Conservation (phyloP, 169 alveolate genomes). For the Sarcocystis neurona region DNA sequence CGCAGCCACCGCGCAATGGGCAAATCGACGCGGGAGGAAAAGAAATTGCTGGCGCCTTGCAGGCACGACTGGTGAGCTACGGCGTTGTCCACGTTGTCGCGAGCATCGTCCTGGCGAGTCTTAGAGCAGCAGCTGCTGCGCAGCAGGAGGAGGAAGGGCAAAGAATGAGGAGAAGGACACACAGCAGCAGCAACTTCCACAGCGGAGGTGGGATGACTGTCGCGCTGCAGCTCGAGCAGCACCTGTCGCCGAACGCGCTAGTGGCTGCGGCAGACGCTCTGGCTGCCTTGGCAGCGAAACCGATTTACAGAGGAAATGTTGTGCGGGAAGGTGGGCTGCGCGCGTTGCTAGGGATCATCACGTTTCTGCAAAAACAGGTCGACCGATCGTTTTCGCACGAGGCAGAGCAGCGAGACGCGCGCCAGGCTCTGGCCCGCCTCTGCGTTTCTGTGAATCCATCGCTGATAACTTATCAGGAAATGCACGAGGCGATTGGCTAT, state of each 20-base stretch:
- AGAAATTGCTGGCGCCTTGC: neutral
- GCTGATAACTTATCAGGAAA: constrained; percentile 30
- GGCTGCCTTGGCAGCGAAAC: constrained; percentile 2
- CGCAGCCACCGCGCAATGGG: constrained; percentile 43
- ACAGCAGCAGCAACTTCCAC: too few species aligned
- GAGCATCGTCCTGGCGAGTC: neutral
- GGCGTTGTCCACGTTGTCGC: constrained; percentile 7
- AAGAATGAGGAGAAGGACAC: too few species aligned
- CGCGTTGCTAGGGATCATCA: constrained; percentile 21
- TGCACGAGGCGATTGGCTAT: constrained; percentile 18
- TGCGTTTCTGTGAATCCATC: constrained; percentile 38
- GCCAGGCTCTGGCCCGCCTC: constrained; percentile 48
- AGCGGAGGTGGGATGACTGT: too few species aligned
- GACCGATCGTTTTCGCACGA: too few species aligned
- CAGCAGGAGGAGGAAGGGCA: too few species aligned
- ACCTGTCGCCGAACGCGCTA: constrained; percentile 33
- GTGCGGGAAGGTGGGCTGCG: constrained; percentile 45
- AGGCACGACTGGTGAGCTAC: constrained; percentile 6
- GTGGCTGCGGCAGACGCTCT: constrained; percentile 37
- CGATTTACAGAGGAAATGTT: constrained; percentile 2
- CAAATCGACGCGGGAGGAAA: constrained; percentile 41
- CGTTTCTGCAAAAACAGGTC: neutral
- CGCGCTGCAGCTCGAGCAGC: too few species aligned
- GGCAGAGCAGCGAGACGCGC: constrained; percentile 46
- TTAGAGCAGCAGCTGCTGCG: too few species aligned